Evolutionary conservation across 352 stramenopile genomes (phyloP).

Genomic region (Phytophthora syringae): DNA sequence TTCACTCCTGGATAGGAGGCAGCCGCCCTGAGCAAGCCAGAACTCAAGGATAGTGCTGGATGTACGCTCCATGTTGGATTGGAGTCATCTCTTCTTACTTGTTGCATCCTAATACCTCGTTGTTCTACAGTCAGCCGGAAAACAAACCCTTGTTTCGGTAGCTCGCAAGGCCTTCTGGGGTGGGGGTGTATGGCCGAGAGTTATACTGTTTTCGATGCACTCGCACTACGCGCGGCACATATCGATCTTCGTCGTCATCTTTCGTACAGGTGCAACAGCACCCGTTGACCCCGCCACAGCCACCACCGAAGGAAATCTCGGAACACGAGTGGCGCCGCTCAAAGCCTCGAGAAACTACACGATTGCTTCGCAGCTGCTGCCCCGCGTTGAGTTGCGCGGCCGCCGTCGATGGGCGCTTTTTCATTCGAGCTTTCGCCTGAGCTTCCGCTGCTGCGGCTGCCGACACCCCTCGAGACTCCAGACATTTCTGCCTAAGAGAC

Average conservation of each 20-base stretch:
- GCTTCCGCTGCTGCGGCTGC: slow-evolving; percentile 19
- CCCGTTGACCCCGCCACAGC: slow-evolving; percentile 1
- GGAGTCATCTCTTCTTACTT: not conserved
- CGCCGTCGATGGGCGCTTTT: slow-evolving; percentile 43
- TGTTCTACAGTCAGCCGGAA: slow-evolving; percentile 36
- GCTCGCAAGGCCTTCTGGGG: slow-evolving; percentile 46
- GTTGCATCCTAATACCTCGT: slow-evolving; percentile 2
- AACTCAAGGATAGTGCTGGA: too few relatives aligned
- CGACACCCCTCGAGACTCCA: slow-evolving; percentile 53
- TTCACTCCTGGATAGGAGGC: too few relatives aligned
- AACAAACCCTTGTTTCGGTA: slow-evolving; percentile 61
- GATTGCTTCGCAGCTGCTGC: slow-evolving; percentile 8
- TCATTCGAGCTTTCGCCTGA: slow-evolving; percentile 30
- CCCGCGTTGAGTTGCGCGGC: slow-evolving; percentile 6
- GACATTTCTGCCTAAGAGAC: slow-evolving; percentile 71
- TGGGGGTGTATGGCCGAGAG: slow-evolving; percentile 56
- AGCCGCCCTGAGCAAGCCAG: too few relatives aligned
- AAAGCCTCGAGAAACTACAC: slow-evolving; percentile 1
- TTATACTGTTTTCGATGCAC: slow-evolving; percentile 76
- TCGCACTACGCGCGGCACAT: slow-evolving; percentile 48
- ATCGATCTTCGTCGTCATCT: slow-evolving; percentile 24
- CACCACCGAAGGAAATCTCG: slow-evolving; percentile 28
- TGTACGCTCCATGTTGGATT: too few relatives aligned
- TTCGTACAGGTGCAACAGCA: slow-evolving; percentile 17
- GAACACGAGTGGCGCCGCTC: slow-evolving; percentile 54